Evolutionary conservation across 2,329 filamentous ascomycete species (phyloP).

Genomic region (Calonectria honghensis): DNA sequence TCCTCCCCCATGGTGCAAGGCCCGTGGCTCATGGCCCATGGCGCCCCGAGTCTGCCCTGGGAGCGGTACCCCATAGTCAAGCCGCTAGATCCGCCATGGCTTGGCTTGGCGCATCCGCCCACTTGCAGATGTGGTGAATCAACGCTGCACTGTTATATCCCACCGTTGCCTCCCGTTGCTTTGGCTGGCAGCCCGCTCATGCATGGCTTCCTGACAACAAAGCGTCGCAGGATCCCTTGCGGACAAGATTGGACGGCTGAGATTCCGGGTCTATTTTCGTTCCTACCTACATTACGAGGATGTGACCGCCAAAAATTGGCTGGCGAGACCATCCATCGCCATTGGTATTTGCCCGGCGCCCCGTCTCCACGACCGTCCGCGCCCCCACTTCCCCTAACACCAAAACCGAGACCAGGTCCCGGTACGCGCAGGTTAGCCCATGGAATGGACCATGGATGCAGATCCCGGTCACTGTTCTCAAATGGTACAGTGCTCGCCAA

Average conservation of each 20-base stretch:
- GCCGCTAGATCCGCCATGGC: conserved; percentile 40
- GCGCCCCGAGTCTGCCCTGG: conserved; percentile 23
- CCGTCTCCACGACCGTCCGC: conserved; percentile 36
- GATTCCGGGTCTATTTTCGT: conserved; percentile 15
- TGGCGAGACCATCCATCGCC: not conserved
- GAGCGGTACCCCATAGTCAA: conserved; percentile 31
- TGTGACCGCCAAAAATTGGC: not conserved
- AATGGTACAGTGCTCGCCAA: conserved; percentile 1
- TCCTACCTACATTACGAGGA: conserved; percentile 7
- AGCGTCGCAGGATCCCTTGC: not conserved
- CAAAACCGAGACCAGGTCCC: conserved; percentile 45
- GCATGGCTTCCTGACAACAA: conserved; percentile 30
- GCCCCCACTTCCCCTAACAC: conserved; percentile 47
- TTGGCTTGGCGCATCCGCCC: conserved; percentile 9
- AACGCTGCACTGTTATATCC: conserved; percentile 9
- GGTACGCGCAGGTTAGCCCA: conserved; percentile 31
- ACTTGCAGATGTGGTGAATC: conserved; percentile 16
- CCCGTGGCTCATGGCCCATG: not conserved
- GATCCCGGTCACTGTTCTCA: conserved; percentile 35
- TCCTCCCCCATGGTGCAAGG: not conserved
- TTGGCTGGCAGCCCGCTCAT: conserved; percentile 25
- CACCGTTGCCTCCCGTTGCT: conserved; percentile 19
- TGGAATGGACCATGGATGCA: conserved; percentile 28
- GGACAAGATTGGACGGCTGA: not conserved
- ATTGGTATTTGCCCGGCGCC: conserved; percentile 21